These are phyloP conservation scores for Ceratocystis harringtonii DNA, from an alignment of 2,329 filamentous ascomycete genomes.

Conservation along the genomic window DNA sequence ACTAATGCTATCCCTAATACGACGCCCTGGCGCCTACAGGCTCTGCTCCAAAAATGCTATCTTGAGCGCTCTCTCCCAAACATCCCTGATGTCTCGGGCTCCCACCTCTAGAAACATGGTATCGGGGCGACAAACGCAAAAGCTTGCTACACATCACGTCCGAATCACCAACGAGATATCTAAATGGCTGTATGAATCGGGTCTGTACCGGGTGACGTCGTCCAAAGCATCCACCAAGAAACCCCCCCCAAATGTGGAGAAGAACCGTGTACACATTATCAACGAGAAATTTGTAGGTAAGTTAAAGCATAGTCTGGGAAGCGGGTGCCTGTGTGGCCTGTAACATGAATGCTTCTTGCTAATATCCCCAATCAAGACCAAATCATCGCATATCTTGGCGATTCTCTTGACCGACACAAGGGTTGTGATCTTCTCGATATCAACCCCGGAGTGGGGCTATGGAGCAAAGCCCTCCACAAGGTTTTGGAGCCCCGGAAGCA, in stretches of 20 bases:
- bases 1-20: conserved; percentile 4
- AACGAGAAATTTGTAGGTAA: conserved; percentile 36
- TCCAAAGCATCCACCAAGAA: not conserved
- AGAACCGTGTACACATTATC: conserved; percentile 36
- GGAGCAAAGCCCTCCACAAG: conserved; percentile 63
- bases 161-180: not conserved
- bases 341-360: not conserved
- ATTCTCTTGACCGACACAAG: conserved; percentile 50
- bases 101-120: not conserved
- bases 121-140: not conserved
- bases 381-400: conserved; percentile 51
- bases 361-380: conserved; percentile 37
- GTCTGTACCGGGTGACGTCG: conserved; percentile 9
- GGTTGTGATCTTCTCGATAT: conserved; percentile 80
- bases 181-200: conserved; percentile 10
- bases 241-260: conserved; percentile 7
- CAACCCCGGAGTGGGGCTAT: conserved; percentile 65
- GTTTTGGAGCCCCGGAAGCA: conserved; percentile 65
- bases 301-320: conserved; percentile 13
- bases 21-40: conserved; percentile 3
- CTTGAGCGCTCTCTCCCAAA: not conserved
- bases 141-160: not conserved
- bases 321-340: not conserved
- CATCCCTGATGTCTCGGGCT: too few relatives aligned
- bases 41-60: not conserved